phyloP scores from a whole-genome alignment of 805 yeast genomes.

The Lipomyces kockii region DNA sequence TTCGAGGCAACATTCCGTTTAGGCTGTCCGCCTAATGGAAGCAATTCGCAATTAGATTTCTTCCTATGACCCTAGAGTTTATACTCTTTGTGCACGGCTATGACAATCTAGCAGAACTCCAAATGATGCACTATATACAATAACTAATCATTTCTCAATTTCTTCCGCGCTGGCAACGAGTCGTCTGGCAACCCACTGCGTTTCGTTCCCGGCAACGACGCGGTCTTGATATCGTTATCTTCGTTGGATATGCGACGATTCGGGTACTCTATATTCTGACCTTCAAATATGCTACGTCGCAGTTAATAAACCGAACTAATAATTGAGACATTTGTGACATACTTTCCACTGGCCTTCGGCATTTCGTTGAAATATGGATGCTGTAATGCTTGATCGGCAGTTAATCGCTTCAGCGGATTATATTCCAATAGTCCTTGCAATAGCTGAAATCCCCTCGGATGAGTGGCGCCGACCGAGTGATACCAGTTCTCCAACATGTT shows the following conservation, averaged over 20 bases:
- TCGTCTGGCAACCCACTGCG: slow-evolving; percentile 41
- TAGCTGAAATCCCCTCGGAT: slow-evolving; percentile 64
- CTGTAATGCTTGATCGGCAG: slow-evolving; percentile 74
- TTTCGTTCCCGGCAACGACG: slow-evolving; percentile 44
- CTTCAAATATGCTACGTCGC: slow-evolving; percentile 64
- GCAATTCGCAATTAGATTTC: neutral
- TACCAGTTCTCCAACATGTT: slow-evolving; percentile 83
- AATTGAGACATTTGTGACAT: slow-evolving; percentile 9
- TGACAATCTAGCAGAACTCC: neutral
- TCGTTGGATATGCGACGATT: slow-evolving; percentile 83
- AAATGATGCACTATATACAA: neutral
- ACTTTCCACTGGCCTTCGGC: slow-evolving; percentile 68
- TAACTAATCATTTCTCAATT: slow-evolving; percentile 20
- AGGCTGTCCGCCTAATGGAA: no score
- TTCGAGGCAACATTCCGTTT: no score
- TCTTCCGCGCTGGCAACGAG: slow-evolving; percentile 30
- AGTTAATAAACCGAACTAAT: neutral
- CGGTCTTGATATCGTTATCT: slow-evolving; percentile 71
- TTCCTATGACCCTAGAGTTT: neutral
- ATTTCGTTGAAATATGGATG: slow-evolving; percentile 79
- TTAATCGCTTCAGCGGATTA: slow-evolving; percentile 79
- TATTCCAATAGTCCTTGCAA: slow-evolving; percentile 70
- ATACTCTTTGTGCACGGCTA: neutral
- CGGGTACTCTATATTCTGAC: slow-evolving; percentile 76
- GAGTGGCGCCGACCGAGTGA: slow-evolving; percentile 76